Base-by-base conservation (phyloP, 1,284 basidiomycete species). In the Leucoagaricus sp. region DNA sequence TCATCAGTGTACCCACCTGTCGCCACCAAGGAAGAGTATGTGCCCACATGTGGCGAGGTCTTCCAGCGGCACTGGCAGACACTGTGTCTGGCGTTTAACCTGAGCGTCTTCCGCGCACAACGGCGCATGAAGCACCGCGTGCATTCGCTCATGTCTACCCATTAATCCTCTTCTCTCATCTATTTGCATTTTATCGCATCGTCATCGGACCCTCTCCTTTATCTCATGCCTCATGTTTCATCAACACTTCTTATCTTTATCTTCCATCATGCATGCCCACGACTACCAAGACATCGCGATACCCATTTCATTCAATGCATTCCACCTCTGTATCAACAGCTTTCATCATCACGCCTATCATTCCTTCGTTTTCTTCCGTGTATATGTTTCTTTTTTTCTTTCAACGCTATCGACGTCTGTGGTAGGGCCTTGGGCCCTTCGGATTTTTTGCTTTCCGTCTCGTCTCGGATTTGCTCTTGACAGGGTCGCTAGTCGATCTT, bases 281-380 rank as follows among this genome's bases (percentile, higher is more conserved):
- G 25, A 57, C 55, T 47, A 36, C 49, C 29, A 21, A 46, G 55
- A 57, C 55, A 50, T 57, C 55, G 55, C 49, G 55, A 57, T 57
- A 57, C 55, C 55, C 54, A 31, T 33, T 42, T 34, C 12, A 12
- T 40, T 40, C 49, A 50, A 40, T 40, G 25, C 44, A 47, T 36
- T 49, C 19, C 21, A 33, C 19, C 3, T 13, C 29, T 55, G 40
- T 55, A 44, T 49, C n/a, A 55, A 34, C 48, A 42, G n/a, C 19
- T 28, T 31, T 33, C 28, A 13, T 31, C 52, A 47, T 53, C 52
- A 55, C 42, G 53, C 48, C 45, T 33, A 25, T 26, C 40, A 25
- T 19, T 19, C 26, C 13, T 48, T 53, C 42, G 42, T 28, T 19
- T 26, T 29, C 40, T 31, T 49, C 48, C 42, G 46, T 55, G 53